phyloP scores from a whole-genome alignment of 2,329 filamentous ascomycete genomes.

The Metarhizium guizhouense region DNA sequence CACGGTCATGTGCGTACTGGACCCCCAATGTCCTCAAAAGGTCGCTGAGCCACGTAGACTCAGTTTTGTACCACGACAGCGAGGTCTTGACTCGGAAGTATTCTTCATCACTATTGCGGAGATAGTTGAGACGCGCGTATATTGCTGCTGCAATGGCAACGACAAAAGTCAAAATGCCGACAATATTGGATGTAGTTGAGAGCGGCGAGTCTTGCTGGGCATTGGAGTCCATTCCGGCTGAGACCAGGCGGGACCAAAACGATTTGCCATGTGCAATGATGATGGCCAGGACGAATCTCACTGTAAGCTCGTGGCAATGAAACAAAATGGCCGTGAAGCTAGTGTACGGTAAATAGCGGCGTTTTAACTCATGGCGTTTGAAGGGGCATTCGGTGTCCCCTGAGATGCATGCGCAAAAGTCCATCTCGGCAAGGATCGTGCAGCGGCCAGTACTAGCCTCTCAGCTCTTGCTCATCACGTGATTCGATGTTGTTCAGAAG shows the following conservation, averaged over 20 bases:
- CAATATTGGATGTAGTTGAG: constrained; percentile 32
- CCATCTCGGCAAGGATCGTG: too few relatives aligned
- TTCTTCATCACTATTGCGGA: constrained; percentile 36
- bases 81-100: constrained; percentile 38
- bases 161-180: constrained; percentile 19
- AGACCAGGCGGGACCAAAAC: too few relatives aligned
- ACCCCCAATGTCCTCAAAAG: constrained; percentile 25
- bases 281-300: too few relatives aligned
- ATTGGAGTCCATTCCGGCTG: neutral
- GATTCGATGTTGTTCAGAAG: too few relatives aligned
- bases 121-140: constrained; percentile 35
- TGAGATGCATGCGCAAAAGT: too few relatives aligned
- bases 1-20: constrained; percentile 11
- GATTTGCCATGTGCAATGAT: too few relatives aligned
- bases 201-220: constrained; percentile 31
- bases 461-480: too few relatives aligned
- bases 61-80: constrained; percentile 40
- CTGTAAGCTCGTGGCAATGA: neutral
- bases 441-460: too few relatives aligned
- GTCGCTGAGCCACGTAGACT: constrained; percentile 35
- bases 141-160: constrained; percentile 28
- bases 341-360: neutral
- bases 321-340: neutral
- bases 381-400: too few relatives aligned
- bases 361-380: too few relatives aligned